Percentiles rank a stretch among this genome's conserved stretches.
phyloP scores from a whole-genome alignment of 139 green algal species.

The Closterium sp. region DNA sequence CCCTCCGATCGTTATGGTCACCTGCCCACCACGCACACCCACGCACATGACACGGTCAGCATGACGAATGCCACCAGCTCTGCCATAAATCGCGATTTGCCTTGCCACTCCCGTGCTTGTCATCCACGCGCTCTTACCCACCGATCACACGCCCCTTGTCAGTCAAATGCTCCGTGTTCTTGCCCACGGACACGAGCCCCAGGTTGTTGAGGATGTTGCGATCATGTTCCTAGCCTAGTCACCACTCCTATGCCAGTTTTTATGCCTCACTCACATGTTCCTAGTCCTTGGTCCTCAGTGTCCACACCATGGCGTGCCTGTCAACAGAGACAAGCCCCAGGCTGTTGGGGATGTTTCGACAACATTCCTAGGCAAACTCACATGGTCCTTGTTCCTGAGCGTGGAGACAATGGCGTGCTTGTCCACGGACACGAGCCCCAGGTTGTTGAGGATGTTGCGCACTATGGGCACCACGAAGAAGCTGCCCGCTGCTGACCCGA shows the following conservation, averaged over 20 bases:
- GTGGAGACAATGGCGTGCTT: no score
- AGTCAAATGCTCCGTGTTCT: neutral
- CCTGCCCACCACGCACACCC: neutral
- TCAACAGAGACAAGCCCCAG: neutral
- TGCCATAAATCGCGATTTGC: no score
- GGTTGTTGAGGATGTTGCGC: neutral
- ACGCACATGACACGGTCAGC: neutral
- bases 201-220: neutral
- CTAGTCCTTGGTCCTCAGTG: no score
- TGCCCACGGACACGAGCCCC: neutral
- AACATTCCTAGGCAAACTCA: no score
- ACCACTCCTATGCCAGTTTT: no score
- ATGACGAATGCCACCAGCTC: no score
- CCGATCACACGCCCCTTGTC: no score
- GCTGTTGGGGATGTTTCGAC: no score
- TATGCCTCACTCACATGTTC: no score
- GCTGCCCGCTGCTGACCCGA: neutral
- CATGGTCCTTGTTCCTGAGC: neutral
- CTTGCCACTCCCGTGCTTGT: neutral
- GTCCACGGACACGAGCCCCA: neutral
- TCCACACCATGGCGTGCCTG: no score
- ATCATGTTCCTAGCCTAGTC: no score
- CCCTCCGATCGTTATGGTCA: constrained; percentile 20
- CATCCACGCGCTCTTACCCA: no score
- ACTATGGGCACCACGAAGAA: constrained; percentile 10